Evolutionary conservation across 331 rosid species (phyloP).

Genomic region (Rhamnella rubrinervis): DNA sequence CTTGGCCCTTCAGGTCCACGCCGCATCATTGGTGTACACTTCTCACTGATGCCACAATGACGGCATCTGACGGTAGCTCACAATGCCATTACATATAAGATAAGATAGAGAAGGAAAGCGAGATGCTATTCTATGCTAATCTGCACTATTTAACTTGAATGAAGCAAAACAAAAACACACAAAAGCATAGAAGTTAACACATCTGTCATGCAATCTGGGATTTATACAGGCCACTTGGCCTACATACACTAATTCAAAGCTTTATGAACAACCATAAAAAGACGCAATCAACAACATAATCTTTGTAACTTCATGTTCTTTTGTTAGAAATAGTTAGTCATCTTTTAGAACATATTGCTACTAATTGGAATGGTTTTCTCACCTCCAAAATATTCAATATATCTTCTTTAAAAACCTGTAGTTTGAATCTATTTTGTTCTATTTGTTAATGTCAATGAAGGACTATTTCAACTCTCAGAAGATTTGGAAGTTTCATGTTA

Average conservation of each 20-base stretch:
- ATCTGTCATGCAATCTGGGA: no score
- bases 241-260: no score
- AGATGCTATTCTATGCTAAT: not conserved
- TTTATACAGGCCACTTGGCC: no score
- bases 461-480: not conserved
- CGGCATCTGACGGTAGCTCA: conserved; percentile 44
- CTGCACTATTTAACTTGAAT: no score
- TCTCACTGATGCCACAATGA: conserved; percentile 66
- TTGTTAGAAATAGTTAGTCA: no score
- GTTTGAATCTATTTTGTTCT: not conserved
- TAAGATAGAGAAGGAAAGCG: not conserved
- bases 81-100: not conserved
- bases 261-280: no score
- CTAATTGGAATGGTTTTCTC: not conserved
- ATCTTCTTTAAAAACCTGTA: not conserved
- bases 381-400: not conserved
- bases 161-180: no score
- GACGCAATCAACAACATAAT: no score
- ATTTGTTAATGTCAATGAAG: not conserved
- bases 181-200: no score
- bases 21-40: conserved; percentile 72
- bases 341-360: no score
- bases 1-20: conserved; percentile 80
- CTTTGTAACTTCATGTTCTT: no score
- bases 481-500: not conserved